Evolutionary conservation across 2,329 filamentous ascomycete genomes (phyloP).

Genomic region (Colletotrichum melonis): DNA sequence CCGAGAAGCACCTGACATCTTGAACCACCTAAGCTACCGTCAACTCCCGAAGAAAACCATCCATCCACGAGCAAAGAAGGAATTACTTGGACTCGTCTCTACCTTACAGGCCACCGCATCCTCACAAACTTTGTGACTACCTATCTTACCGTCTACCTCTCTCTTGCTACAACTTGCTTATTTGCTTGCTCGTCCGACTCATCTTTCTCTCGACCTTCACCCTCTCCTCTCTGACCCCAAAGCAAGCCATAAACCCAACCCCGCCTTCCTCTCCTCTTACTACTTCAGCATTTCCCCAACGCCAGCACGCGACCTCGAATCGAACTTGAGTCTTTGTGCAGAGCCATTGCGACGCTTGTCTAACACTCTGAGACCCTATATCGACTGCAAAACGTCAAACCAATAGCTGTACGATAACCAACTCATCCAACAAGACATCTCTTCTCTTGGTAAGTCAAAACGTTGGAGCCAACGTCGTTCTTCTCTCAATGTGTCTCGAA

Average conservation of each 20-base stretch:
- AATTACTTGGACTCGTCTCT: neutral
- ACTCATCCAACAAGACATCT: neutral
- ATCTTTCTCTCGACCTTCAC: neutral
- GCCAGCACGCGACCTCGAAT: conserved; percentile 4
- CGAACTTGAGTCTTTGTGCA: neutral
- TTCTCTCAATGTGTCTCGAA: conserved; percentile 24
- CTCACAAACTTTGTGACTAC: conserved; percentile 10
- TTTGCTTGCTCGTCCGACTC: neutral
- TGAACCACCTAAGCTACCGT: conserved; percentile 2
- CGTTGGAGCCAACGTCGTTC: neutral
- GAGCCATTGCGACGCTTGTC: neutral
- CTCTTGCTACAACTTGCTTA: conserved; percentile 8
- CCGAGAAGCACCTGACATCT: conserved; percentile 32
- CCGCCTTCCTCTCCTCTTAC: neutral
- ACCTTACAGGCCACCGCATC: neutral
- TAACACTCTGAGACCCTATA: neutral
- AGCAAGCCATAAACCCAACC: conserved; percentile 9
- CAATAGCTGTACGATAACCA: neutral
- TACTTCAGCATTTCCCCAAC: neutral
- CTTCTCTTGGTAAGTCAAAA: conserved; percentile 11
- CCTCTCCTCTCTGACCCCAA: neutral
- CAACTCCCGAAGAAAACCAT: conserved; percentile 12
- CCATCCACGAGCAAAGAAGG: conserved; percentile 1
- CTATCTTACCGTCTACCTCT: neutral
- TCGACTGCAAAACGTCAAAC: neutral